phyloP scores from a whole-genome alignment of 768 basidiomycete species.

The Dioszegia crocea region DNA sequence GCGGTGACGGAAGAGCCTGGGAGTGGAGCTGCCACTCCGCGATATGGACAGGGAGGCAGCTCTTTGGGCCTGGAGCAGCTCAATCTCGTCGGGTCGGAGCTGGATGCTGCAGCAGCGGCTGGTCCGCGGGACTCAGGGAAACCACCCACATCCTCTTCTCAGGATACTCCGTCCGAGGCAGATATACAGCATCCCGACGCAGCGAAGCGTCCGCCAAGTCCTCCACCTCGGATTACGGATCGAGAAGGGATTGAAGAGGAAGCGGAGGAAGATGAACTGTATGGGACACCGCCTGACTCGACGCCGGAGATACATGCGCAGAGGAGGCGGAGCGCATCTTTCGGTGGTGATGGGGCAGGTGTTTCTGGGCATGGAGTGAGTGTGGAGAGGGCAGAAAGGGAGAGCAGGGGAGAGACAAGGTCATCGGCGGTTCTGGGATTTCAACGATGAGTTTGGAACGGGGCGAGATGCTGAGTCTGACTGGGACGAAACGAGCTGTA shows the following conservation, averaged over 20 bases:
- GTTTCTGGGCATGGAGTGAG: background rate
- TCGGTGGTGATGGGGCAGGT: background rate
- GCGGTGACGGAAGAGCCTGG: slow-evolving; percentile 4
- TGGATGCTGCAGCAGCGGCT: too few relatives aligned
- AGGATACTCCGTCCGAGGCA: too few relatives aligned
- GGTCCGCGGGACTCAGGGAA: too few relatives aligned
- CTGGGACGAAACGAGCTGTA: background rate
- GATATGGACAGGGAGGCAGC: background rate
- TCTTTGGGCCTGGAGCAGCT: background rate
- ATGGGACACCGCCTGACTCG: background rate
- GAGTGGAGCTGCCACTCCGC: background rate
- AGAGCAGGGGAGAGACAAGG: background rate
- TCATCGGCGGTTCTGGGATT: slow-evolving; percentile 4
- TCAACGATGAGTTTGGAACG: background rate
- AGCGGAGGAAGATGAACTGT: background rate
- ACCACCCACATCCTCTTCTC: too few relatives aligned
- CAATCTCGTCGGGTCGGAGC: background rate
- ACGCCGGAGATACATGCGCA: background rate
- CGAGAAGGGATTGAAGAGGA: slow-evolving; percentile 9
- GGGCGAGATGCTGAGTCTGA: background rate
- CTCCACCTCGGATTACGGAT: background rate
- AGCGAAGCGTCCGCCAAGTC: background rate
- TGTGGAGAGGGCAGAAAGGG: background rate
- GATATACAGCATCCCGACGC: slow-evolving; percentile 3
- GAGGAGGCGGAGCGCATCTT: background rate